Percentiles rank a stretch among this genome's conserved stretches.
Evolutionary conservation across 768 basidiomycete species (phyloP).

Genomic region (Termitomyces sp.): DNA sequence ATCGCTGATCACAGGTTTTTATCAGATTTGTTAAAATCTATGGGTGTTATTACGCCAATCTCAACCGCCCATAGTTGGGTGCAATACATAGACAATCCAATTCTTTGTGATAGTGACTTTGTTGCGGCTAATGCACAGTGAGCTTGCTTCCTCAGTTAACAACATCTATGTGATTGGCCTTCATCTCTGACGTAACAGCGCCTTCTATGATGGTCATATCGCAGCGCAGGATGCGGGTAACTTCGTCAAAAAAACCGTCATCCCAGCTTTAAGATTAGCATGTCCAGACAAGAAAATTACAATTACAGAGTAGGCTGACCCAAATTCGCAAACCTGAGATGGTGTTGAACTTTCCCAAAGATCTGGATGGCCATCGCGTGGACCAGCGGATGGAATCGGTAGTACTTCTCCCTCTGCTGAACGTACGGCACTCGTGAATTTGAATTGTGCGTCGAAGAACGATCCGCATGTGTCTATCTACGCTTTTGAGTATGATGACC

Average conservation of each 20-base stretch:
- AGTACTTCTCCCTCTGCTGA: slow-evolving; percentile 4
- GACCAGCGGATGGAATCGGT: slow-evolving; percentile 1
- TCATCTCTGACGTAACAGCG: background rate
- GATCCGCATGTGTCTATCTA: slow-evolving; percentile 9
- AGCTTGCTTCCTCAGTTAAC: background rate
- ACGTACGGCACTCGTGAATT: slow-evolving; percentile 4
- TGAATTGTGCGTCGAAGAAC: slow-evolving; percentile 13
- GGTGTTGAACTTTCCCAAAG: background rate
- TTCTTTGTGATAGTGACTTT: slow-evolving; percentile 28
- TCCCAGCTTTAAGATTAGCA: slow-evolving; percentile 9
- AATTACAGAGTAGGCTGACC: slow-evolving; percentile 11
- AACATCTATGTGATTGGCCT: background rate
- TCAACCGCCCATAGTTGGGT: slow-evolving; percentile 34
- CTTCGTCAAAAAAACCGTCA: slow-evolving; percentile 6
- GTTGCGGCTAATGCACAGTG: slow-evolving; percentile 38
- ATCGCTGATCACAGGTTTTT: background rate
- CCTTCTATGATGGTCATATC: slow-evolving; percentile 12
- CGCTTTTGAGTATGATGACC: slow-evolving; percentile 16
- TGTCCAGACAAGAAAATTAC: slow-evolving; percentile 14
- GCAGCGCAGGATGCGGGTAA: slow-evolving; percentile 9
- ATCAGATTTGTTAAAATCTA: slow-evolving; percentile 22
- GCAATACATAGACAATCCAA: slow-evolving; percentile 22
- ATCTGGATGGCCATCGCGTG: slow-evolving; percentile 16
- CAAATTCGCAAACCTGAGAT: background rate
- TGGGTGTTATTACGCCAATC: slow-evolving; percentile 27